Base-by-base conservation (phyloP, 2,329 filamentous ascomycete species). In the Trichophyton equinum region DNA sequence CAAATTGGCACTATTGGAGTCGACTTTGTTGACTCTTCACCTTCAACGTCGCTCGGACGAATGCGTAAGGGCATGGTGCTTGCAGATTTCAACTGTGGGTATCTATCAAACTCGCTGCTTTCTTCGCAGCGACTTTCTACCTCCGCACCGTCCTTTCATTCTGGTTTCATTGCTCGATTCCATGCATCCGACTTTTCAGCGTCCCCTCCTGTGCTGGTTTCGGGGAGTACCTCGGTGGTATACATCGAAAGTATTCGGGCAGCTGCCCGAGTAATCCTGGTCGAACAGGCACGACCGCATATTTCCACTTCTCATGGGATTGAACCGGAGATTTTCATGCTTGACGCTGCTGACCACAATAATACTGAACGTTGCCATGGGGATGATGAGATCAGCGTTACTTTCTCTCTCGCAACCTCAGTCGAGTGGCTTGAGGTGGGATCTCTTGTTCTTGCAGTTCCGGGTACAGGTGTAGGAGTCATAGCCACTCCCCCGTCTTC, bases 1-100 rank as follows among this genome's bases (percentile, higher is more conserved):
- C 92, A 99, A 73, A 91, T 92, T 4, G 94, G 92, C 0, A 96
- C 91, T 0, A 82, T 99, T 60, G 92, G 91, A 0, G 78, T 97
- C 58, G 80, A 87, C 60, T 67, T 68, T 8, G 64, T 72, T 18
- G 66, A 67, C 6, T 51, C 62, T 13, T 15, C 33, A 18, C 22
- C 53, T 15, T 18, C 42, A n/a, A 38, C 60, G 22, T 68, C 66
- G 22, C 65, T 75, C n/a, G 70, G 72, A 15, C 70, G 78, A 30
- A 76, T 83, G 13, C 76, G 82, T 27, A 92, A 95, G 72, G 92
- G 92, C 20, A 95, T 96, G 86, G 84, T 96, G 0, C 75, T 96
- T 11, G 82, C 84, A 8, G 79, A 85, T 47, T 81, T 84, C 1
- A 82, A 82, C 58, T 75, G 22, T 70, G 70, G 20, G 70, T 74